phyloP scores from a whole-genome alignment of 2,329 filamentous ascomycete genomes.

The Aspergillus sp. region DNA sequence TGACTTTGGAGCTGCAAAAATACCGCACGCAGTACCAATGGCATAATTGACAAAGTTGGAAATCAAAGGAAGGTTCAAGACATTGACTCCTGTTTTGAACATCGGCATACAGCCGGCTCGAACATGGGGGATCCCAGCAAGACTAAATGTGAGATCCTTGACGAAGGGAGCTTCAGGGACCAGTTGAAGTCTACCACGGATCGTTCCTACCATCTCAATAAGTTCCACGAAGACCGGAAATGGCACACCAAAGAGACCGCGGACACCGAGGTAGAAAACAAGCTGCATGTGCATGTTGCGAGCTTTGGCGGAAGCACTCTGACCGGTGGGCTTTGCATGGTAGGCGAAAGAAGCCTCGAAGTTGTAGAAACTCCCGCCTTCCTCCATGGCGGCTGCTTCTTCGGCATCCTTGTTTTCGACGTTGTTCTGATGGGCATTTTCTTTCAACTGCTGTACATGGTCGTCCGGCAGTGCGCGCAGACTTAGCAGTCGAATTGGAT shows the following conservation, averaged over 20 bases:
- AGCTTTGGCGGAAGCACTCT: constrained; percentile 74
- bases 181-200: constrained; percentile 78
- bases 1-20: constrained; percentile 93
- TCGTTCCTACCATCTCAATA: constrained; percentile 85
- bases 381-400: constrained; percentile 83
- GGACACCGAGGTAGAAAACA: constrained; percentile 88
- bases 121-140: constrained; percentile 92
- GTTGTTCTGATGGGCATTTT: constrained; percentile 76
- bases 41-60: constrained; percentile 97
- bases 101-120: constrained; percentile 88
- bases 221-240: constrained; percentile 87
- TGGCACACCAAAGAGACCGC: constrained; percentile 84
- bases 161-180: constrained; percentile 89
- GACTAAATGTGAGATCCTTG: constrained; percentile 86
- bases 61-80: constrained; percentile 87
- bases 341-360: constrained; percentile 89
- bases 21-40: constrained; percentile 78
- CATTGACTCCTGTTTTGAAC: constrained; percentile 85
- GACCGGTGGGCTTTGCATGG: constrained; percentile 74
- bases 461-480: constrained; percentile 80
- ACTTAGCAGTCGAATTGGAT: constrained; percentile 84
- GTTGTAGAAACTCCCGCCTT: constrained; percentile 91
- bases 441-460: constrained; percentile 78
- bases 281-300: constrained; percentile 97
- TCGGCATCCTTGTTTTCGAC: constrained; percentile 80